phyloP scores from a whole-genome alignment of 1,284 basidiomycete genomes.

The Psilocybe mexicana region DNA sequence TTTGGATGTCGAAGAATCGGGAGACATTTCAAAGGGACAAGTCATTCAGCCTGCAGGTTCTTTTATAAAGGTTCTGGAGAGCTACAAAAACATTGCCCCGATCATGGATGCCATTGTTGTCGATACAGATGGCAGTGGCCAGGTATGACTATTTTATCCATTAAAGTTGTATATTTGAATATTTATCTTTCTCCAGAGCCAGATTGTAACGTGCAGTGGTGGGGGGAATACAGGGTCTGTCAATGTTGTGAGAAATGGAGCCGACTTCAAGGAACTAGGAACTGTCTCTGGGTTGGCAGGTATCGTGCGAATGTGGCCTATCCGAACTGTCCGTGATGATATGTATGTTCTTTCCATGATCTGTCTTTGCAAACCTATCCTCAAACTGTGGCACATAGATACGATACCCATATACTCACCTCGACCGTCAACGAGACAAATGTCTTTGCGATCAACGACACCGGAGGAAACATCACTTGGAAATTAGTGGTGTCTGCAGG shows the following conservation, averaged over 20 bases:
- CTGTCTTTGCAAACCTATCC: not conserved
- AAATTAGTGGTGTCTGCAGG: conserved; percentile 36
- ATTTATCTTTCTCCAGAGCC: conserved; percentile 45
- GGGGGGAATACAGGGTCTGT: conserved; percentile 80
- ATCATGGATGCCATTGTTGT: conserved; percentile 83
- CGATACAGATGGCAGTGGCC: conserved; percentile 73
- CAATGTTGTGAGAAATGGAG: conserved; percentile 83
- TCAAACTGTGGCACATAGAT: conserved; percentile 30
- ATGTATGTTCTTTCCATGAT: conserved; percentile 41
- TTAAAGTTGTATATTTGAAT: conserved; percentile 2
- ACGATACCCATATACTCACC: conserved; percentile 57
- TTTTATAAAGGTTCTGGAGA: conserved; percentile 60
- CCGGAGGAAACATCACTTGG: conserved; percentile 35
- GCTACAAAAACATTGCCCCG: conserved; percentile 83
- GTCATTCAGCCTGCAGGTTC: conserved; percentile 52
- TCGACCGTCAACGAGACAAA: conserved; percentile 57
- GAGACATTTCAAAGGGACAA: conserved; percentile 39
- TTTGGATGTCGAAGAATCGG: conserved; percentile 27
- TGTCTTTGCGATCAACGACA: conserved; percentile 50
- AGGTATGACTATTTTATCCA: conserved; percentile 48
- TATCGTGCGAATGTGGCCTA: conserved; percentile 65
- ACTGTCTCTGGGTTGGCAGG: conserved; percentile 60
- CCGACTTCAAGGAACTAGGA: conserved; percentile 74
- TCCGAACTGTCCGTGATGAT: conserved; percentile 52
- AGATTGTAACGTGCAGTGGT: conserved; percentile 90